Base-by-base conservation (phyloP, 441 rosid genomes). In the Populus trichocarpa region DNA sequence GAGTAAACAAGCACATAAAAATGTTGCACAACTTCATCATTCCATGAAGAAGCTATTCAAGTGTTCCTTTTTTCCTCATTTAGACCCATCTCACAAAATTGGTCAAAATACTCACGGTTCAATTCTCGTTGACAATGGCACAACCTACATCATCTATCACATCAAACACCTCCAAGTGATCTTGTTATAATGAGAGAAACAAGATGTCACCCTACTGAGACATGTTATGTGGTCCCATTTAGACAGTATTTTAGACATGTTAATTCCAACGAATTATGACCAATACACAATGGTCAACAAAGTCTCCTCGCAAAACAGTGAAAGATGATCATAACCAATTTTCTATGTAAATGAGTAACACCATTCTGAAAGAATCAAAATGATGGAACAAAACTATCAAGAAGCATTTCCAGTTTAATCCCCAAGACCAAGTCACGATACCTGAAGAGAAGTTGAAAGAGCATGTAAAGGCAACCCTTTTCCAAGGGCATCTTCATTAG, bases 381-480 rank as follows among this genome's bases (percentile, higher is more conserved):
- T 3, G n/a, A 67, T 12, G 7, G 12, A 13, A 16, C 12, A 12
- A 38, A 70, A n/a, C 30, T 68, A 72, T 12, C 64, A 67, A 28
- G 14, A 40, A 35, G 18, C 28, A 33, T 14, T 36, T 57, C 33
- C 32, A 70, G 12, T 8, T 18, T 12, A 72, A 5, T 71, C 50
- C 26, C 26, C 42, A 26, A 61, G 69, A 26, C 26, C 28, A 79
- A 42, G 66, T 11, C 23, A 40, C 50, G 67, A 75, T 84, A 96
- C 99, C 97, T 96, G 98, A 72, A 96, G 90, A 42, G 97, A 90
- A 82, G 91, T 90, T 50, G 93, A 92, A 59, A 96, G 94, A 73
- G 90, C 77, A 81, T 86, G 88, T 77, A 96, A 85, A 77, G 97
- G 92, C 81, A 89, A 86, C 84, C 90, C 86, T 78, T 87, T 90